Conservation (phyloP, 2,329 filamentous ascomycete genomes). For the Aspergillus fructus region DNA sequence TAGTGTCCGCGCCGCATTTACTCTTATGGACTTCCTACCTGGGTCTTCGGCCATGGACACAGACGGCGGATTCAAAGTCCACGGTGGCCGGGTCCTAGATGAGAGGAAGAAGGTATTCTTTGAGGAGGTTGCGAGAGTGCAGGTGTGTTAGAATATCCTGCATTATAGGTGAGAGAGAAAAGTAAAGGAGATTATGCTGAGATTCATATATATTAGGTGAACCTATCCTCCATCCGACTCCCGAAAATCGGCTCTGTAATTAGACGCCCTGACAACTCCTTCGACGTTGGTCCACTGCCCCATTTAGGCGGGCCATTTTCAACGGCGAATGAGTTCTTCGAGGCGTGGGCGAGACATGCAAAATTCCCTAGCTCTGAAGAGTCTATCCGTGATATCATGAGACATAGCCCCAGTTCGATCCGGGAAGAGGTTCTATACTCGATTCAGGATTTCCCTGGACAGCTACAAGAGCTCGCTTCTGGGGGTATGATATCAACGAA, state of each 20-base stretch:
- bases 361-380: conserved; percentile 11
- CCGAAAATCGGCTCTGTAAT: conserved; percentile 19
- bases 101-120: background rate
- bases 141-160: background rate
- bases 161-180: no score
- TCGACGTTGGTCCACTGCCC: conserved; percentile 17
- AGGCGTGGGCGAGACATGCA: conserved; percentile 17
- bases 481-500: background rate
- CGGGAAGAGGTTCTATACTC: background rate
- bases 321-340: conserved; percentile 20
- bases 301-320: conserved; percentile 18
- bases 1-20: conserved; percentile 26
- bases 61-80: conserved; percentile 21
- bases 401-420: background rate
- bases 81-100: conserved; percentile 12
- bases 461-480: background rate
- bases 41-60: conserved; percentile 22
- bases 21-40: conserved; percentile 31
- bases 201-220: conserved; percentile 1
- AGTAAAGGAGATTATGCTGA: no score
- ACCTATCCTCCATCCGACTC: conserved; percentile 18
- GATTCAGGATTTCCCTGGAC: background rate
- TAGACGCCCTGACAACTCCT: conserved; percentile 8
- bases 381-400: conserved; percentile 3
- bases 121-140: background rate